phyloP scores from a whole-genome alignment of 1,284 basidiomycete genomes.

The Apiotrichum montevideense region DNA sequence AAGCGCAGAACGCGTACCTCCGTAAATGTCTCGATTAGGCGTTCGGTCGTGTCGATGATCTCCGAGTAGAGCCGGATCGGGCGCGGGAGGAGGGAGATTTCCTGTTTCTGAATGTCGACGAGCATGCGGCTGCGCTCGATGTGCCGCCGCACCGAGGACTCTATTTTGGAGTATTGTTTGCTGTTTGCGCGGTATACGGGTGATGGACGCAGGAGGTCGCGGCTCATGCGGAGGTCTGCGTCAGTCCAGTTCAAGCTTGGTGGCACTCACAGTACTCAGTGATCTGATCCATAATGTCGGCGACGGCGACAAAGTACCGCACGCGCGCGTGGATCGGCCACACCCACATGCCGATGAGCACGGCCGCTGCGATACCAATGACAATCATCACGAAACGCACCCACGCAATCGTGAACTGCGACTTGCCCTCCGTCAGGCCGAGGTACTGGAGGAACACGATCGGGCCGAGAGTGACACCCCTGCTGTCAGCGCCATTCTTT shows the following conservation, averaged over 20 bases:
- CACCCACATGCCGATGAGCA: slow-evolving; percentile 38
- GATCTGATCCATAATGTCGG: slow-evolving; percentile 37
- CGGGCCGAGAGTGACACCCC: slow-evolving; percentile 46
- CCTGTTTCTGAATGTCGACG: slow-evolving; percentile 41
- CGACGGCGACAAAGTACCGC: slow-evolving; percentile 41
- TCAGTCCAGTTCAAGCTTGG: too few species aligned
- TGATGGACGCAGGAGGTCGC: slow-evolving; percentile 35
- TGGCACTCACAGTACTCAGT: slow-evolving; percentile 26
- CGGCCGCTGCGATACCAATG: slow-evolving; percentile 45
- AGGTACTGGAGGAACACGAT: slow-evolving; percentile 48
- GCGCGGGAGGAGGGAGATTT: slow-evolving; percentile 49
- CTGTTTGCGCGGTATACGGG: slow-evolving; percentile 37
- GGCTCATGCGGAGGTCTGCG: slow-evolving; percentile 36
- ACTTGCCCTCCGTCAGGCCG: slow-evolving; percentile 20
- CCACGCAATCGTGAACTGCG: slow-evolving; percentile 34
- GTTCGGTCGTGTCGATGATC: slow-evolving; percentile 44
- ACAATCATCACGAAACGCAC: slow-evolving; percentile 41
- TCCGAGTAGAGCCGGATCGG: slow-evolving; percentile 46
- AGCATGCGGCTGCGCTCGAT: slow-evolving; percentile 33
- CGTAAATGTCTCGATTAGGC: slow-evolving; percentile 43
- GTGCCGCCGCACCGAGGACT: slow-evolving; percentile 25
- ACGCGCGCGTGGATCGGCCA: slow-evolving; percentile 47
- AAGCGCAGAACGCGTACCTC: slow-evolving; percentile 48
- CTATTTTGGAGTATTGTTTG: slow-evolving; percentile 32
- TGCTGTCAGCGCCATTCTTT: slow-evolving; percentile 1